Conservation (phyloP, 2,329 filamentous ascomycete genomes). For the Coniochaeta sp. region DNA sequence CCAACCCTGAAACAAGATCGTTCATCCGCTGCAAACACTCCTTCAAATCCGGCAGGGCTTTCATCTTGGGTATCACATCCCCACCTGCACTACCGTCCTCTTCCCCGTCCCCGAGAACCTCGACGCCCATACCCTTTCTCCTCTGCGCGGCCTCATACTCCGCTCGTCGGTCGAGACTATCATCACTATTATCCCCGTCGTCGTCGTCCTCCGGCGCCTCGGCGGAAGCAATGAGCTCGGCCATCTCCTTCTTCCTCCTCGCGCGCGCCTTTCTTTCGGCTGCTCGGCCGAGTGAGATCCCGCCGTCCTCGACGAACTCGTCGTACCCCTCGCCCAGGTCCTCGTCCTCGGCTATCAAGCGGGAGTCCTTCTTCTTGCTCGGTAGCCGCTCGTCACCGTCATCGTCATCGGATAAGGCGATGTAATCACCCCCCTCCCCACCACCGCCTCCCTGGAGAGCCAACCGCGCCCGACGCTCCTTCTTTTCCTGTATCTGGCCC, state of each 20-base stretch:
- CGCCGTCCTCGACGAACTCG: constrained; percentile 80
- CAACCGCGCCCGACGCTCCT: constrained; percentile 75
- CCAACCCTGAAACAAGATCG: constrained; percentile 54
- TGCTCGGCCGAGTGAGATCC: constrained; percentile 68
- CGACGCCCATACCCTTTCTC: constrained; percentile 74
- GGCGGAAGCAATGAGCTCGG: constrained; percentile 72
- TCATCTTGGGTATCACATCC: constrained; percentile 57
- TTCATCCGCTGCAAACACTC: constrained; percentile 60
- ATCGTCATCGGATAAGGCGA: constrained; percentile 54
- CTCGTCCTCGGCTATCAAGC: constrained; percentile 79
- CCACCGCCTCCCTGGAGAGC: constrained; percentile 49
- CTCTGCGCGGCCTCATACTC: constrained; percentile 87
- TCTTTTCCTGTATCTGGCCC: constrained; percentile 83
- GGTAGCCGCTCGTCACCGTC: constrained; percentile 26
- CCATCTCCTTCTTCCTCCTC: constrained; percentile 69
- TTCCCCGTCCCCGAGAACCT: constrained; percentile 41
- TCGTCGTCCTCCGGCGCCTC: constrained; percentile 42
- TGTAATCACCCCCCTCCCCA: constrained; percentile 45
- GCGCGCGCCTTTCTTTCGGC: constrained; percentile 66
- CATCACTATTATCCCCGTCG: constrained; percentile 55
- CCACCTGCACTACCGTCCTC: constrained; percentile 24
- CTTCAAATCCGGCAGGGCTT: constrained; percentile 67
- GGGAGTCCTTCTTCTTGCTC: constrained; percentile 57
- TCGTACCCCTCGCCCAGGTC: constrained; percentile 92
- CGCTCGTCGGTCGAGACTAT: constrained; percentile 53